Percentiles rank a stretch among this genome's conserved stretches.
Conservation (phyloP, 176 grass and related monocot species). For the Triticum turgidum region DNA sequence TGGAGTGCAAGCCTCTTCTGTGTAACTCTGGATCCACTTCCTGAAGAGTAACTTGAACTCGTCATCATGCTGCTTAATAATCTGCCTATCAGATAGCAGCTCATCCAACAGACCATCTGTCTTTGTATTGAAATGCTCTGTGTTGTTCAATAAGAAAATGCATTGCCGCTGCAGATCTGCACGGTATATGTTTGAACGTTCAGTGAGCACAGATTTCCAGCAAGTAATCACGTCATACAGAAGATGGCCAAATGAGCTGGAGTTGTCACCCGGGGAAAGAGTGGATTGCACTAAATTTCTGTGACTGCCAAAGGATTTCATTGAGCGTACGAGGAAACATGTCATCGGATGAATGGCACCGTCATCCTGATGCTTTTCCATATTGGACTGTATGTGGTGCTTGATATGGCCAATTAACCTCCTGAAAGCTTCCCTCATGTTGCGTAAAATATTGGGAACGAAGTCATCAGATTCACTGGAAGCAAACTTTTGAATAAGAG, state of each 20-base stretch:
- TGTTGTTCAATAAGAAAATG: background rate
- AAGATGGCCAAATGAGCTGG: background rate
- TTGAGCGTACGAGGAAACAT: background rate
- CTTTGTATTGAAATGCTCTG: background rate
- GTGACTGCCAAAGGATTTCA: background rate
- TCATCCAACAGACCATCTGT: background rate
- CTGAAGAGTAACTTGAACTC: background rate
- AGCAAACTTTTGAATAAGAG: background rate
- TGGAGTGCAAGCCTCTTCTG: background rate
- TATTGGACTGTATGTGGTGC: background rate
- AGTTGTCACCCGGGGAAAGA: background rate
- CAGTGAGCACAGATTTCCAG: background rate
- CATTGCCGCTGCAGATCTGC: background rate
- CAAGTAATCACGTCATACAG: background rate
- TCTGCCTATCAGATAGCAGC: background rate
- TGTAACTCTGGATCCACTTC: background rate
- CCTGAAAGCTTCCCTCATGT: background rate
- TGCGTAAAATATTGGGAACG: background rate
- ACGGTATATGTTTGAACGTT: background rate
- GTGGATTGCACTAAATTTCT: background rate
- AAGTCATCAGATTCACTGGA: background rate
- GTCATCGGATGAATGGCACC: background rate
- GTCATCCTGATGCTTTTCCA: background rate
- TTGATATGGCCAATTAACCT: background rate
- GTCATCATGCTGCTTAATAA: background rate